Conservation (phyloP, 768 basidiomycete species). For the Suillus bovinus region DNA sequence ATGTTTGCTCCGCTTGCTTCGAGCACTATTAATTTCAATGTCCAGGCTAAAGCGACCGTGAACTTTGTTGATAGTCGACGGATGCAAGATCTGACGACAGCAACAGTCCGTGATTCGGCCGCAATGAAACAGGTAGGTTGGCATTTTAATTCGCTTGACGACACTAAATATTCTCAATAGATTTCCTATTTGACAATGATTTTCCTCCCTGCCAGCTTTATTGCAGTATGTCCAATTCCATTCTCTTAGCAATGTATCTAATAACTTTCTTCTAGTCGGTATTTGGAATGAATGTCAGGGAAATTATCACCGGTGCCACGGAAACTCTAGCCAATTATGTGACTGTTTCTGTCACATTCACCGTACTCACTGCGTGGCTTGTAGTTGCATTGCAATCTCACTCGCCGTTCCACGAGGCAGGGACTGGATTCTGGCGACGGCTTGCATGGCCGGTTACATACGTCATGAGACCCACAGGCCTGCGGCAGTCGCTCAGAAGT, state of each 20-base stretch:
- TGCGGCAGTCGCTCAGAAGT: neutral
- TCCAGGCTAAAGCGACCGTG: constrained; percentile 54
- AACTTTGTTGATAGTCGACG: constrained; percentile 48
- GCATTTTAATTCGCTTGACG: neutral
- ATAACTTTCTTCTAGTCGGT: constrained; percentile 15
- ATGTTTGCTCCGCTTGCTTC: neutral
- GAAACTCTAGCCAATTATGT: constrained; percentile 38
- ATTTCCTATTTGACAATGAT: constrained; percentile 57
- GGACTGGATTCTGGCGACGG: constrained; percentile 15
- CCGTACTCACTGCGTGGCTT: constrained; percentile 49
- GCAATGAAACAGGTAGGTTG: constrained; percentile 25
- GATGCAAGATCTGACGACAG: constrained; percentile 12
- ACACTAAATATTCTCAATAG: constrained; percentile 28
- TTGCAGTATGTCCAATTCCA: constrained; percentile 22
- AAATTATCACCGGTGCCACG: constrained; percentile 24
- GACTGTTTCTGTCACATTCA: constrained; percentile 43
- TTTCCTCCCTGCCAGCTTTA: constrained; percentile 54
- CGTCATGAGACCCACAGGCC: constrained; percentile 6
- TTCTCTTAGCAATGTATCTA: neutral
- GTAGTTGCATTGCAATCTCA: constrained; percentile 50
- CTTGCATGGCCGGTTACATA: constrained; percentile 25
- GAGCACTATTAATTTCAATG: neutral
- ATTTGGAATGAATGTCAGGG: constrained; percentile 9
- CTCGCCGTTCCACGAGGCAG: constrained; percentile 12
- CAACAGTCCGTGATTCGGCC: constrained; percentile 14